phyloP scores from a whole-genome alignment of 2,329 filamentous ascomycete genomes.

The Elsinoe arachidis region DNA sequence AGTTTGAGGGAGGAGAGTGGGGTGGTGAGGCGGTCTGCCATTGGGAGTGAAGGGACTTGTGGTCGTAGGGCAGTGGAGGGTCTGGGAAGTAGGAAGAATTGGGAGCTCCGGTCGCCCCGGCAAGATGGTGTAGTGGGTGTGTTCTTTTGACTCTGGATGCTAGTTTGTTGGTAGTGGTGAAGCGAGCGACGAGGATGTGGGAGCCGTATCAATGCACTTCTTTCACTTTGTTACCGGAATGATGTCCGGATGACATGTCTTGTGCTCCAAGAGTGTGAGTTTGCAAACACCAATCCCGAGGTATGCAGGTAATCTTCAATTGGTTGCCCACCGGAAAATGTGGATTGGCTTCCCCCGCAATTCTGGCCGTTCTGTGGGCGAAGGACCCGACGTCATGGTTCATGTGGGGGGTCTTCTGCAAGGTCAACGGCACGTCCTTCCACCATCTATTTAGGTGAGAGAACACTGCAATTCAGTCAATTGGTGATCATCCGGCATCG shows the following conservation, averaged over 20 bases:
- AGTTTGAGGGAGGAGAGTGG: conserved; percentile 27
- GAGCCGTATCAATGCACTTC: too few relatives aligned
- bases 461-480: neutral
- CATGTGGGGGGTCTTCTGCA: neutral
- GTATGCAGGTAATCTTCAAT: neutral
- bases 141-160: too few relatives aligned
- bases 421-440: neutral
- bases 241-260: neutral
- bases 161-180: too few relatives aligned
- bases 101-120: neutral
- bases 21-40: conserved; percentile 13
- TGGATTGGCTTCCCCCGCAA: conserved; percentile 3
- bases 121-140: neutral
- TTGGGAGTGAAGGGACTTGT: conserved; percentile 17
- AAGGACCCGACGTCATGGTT: conserved; percentile 1
- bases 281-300: neutral
- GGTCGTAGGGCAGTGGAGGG: conserved; percentile 11
- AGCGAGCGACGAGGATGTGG: too few relatives aligned
- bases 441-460: neutral
- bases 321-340: conserved; percentile 2
- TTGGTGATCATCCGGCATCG: conserved; percentile 11
- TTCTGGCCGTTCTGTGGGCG: neutral
- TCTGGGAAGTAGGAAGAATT: neutral
- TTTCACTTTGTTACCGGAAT: neutral
- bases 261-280: neutral